Percentiles rank a stretch among this genome's conserved stretches.
phyloP scores from a whole-genome alignment of 164 flowering plant species.

The Akebia trifoliata region DNA sequence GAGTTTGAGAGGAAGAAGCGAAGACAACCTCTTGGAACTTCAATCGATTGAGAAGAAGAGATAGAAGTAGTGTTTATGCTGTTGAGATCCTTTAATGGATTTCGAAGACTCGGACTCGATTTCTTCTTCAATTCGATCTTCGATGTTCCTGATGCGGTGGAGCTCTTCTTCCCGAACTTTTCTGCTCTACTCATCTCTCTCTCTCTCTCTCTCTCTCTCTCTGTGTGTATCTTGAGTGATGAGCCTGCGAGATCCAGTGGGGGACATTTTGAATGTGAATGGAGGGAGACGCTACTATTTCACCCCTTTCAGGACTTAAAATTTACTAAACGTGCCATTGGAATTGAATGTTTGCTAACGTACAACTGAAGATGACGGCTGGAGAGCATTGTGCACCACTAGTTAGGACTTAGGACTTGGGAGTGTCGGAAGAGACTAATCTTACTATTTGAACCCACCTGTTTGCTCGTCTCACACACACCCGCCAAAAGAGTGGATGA shows the following conservation, averaged over 20 bases:
- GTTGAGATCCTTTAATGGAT: slow-evolving; percentile 48
- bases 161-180: slow-evolving; percentile 9
- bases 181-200: slow-evolving; percentile 10
- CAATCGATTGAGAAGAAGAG: slow-evolving; percentile 37
- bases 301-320: not conserved
- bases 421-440: too few relatives aligned
- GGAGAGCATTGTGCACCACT: too few relatives aligned
- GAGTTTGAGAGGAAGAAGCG: slow-evolving; percentile 46
- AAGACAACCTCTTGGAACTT: slow-evolving; percentile 53
- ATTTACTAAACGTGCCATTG: slow-evolving; percentile 9
- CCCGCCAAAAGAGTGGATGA: too few relatives aligned
- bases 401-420: too few relatives aligned
- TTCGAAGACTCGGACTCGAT: slow-evolving; percentile 18
- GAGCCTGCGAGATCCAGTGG: too few relatives aligned
- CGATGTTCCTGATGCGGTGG: slow-evolving; percentile 1
- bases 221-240: not conserved
- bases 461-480: too few relatives aligned
- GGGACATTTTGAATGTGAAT: not conserved
- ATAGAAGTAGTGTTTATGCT: slow-evolving; percentile 18
- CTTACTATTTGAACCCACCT: too few relatives aligned
- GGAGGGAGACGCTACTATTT: slow-evolving; percentile 1
- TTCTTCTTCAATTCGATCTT: slow-evolving; percentile 11
- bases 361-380: too few relatives aligned
- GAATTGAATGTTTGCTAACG: too few relatives aligned
- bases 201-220: slow-evolving; percentile 3